A percentile compares a stretch with the other conserved stretches of the same genome.
Evolutionary conservation across 2,329 filamentous ascomycete genomes (phyloP).

Genomic region (Sordariomycetes sp.): DNA sequence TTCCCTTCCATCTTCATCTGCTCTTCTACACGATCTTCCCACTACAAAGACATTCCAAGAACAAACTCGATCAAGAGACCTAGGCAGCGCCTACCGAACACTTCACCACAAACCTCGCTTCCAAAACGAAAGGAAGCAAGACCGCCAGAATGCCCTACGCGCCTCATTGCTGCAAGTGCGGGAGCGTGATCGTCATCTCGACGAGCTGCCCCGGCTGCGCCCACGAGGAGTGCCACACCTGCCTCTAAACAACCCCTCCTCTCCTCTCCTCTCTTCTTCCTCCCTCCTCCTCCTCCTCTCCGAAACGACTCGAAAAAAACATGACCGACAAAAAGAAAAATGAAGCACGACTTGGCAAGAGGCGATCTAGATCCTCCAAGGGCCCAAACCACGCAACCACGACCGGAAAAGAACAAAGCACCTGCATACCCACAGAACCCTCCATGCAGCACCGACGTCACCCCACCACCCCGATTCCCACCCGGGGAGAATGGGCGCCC

Average conservation of each 20-base stretch:
- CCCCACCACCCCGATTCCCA: too few species aligned
- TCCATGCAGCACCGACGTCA: too few species aligned
- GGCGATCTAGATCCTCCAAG: neutral
- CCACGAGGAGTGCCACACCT: conserved; percentile 38
- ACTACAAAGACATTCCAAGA: neutral
- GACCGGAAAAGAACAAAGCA: neutral
- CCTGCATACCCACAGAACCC: too few species aligned
- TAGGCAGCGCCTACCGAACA: neutral
- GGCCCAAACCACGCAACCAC: neutral
- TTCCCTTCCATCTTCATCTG: neutral
- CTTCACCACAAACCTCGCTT: neutral
- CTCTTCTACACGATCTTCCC: neutral
- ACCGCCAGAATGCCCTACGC: conserved; percentile 27
- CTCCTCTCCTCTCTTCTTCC: neutral
- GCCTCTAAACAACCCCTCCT: conserved; percentile 12
- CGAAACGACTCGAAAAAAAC: too few species aligned
- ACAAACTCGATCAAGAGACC: too few species aligned
- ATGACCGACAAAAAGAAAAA: neutral
- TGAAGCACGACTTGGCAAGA: neutral
- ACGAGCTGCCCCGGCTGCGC: conserved; percentile 38
- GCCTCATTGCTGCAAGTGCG: conserved; percentile 45
- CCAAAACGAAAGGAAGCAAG: neutral
- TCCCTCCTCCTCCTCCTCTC: neutral
- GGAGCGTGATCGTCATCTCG: conserved; percentile 46
- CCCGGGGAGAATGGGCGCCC: too few species aligned